Evolutionary conservation across 75 land plant genomes (phyloP).

Genomic region (Chamaecyparis obtusa): DNA sequence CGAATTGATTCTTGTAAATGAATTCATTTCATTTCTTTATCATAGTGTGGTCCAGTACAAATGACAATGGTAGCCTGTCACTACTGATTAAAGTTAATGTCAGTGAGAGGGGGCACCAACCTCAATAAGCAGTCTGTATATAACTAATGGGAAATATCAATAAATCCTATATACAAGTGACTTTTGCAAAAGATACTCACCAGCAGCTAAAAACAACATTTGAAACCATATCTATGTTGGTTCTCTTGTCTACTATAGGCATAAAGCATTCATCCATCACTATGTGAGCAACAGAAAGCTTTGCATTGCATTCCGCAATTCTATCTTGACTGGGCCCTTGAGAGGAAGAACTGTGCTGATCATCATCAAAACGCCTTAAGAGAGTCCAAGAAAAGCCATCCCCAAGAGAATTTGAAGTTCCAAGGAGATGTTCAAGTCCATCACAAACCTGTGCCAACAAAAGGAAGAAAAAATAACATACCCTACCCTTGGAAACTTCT

Average conservation of each 20-base stretch:
- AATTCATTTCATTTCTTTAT: neutral
- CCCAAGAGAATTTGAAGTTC: constrained; percentile 45
- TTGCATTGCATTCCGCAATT: constrained; percentile 71
- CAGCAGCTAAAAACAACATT: constrained; percentile 85
- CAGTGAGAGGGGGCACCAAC: neutral
- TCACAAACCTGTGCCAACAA: constrained; percentile 47
- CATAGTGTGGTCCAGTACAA: neutral
- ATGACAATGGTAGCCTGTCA: neutral
- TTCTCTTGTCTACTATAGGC: constrained; percentile 79
- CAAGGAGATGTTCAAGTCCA: constrained; percentile 46
- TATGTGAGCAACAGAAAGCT: constrained; percentile 78
- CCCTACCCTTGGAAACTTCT: neutral
- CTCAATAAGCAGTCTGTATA: neutral
- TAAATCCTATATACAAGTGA: neutral
- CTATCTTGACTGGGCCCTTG: constrained; percentile 19
- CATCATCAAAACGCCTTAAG: constrained; percentile 39
- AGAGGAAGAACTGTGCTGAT: constrained; percentile 4
- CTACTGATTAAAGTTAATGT: neutral
- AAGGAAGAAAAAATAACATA: neutral
- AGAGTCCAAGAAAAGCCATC: constrained; percentile 67
- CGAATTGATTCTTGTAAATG: neutral
- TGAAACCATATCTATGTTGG: constrained; percentile 71
- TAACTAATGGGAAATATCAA: neutral
- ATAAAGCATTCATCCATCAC: constrained; percentile 98
- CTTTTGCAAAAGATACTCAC: constrained; percentile 36